phyloP scores from a whole-genome alignment of 495 filamentous ascomycete species.

The Talaromyces liani region DNA sequence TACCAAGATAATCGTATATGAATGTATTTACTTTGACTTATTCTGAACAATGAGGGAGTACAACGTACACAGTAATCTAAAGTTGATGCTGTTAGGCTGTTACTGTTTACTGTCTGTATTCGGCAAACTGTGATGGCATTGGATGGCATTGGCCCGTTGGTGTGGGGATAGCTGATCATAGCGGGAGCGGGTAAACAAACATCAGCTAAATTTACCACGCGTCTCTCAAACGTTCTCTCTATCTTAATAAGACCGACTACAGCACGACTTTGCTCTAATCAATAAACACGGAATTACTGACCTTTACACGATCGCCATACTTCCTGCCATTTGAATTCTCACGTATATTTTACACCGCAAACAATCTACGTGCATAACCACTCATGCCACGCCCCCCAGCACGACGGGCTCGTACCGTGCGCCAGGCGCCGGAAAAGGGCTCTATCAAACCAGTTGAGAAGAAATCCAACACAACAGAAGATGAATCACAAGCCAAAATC shows the following conservation, averaged over 20 bases:
- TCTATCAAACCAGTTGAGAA: not conserved
- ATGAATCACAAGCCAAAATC: not conserved
- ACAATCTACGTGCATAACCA: not conserved
- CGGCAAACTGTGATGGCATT: not conserved
- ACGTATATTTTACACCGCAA: not conserved
- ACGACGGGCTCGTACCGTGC: constrained; percentile 27
- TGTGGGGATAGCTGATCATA: not conserved
- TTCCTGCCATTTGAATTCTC: not conserved
- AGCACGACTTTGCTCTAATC: too few relatives aligned
- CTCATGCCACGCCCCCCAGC: constrained; percentile 35
- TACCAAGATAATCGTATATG: constrained; percentile 17
- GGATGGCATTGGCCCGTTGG: not conserved
- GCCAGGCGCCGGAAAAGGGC: constrained; percentile 12
- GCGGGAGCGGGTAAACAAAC: not conserved
- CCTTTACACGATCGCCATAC: not conserved
- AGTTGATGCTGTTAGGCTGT: too few relatives aligned
- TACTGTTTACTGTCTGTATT: not conserved
- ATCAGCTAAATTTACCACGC: not conserved
- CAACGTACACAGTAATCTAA: too few relatives aligned
- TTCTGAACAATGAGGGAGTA: not conserved
- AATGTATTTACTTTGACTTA: constrained; percentile 2
- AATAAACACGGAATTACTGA: too few relatives aligned
- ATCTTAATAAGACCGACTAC: too few relatives aligned
- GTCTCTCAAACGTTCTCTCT: not conserved
- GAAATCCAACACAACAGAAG: not conserved